Evolutionary conservation across 2,329 filamentous ascomycete species (phyloP).

Genomic region (Grosmannia penicillata): DNA sequence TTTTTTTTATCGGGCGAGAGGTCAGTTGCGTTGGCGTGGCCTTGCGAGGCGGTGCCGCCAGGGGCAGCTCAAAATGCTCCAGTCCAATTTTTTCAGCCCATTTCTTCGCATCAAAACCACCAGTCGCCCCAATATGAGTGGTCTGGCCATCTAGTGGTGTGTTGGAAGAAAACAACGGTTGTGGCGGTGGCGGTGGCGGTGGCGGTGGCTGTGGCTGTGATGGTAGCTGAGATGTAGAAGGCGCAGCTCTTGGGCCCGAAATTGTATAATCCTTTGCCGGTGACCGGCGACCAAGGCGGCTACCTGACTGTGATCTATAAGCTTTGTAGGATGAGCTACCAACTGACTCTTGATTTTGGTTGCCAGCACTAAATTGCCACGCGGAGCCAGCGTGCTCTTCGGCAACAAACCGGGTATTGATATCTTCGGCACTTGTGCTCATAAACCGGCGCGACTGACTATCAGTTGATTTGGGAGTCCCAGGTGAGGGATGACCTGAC

Average conservation of each 20-base stretch:
- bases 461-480: slow-evolving; percentile 19
- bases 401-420: slow-evolving; percentile 45
- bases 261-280: slow-evolving; percentile 6
- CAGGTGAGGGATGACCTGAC: slow-evolving; percentile 19
- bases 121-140: slow-evolving; percentile 10
- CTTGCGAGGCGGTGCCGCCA: slow-evolving; percentile 26
- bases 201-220: background rate
- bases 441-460: slow-evolving; percentile 22
- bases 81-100: slow-evolving; percentile 40
- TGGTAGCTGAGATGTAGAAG: background rate
- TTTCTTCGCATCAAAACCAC: slow-evolving; percentile 33
- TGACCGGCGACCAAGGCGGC: slow-evolving; percentile 25
- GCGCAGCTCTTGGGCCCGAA: background rate
- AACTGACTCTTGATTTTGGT: slow-evolving; percentile 15
- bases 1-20: slow-evolving; percentile 35
- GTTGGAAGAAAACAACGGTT: slow-evolving; percentile 6
- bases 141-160: background rate
- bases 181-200: slow-evolving; percentile 1
- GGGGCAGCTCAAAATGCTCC: slow-evolving; percentile 36
- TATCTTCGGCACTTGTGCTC: slow-evolving; percentile 40
- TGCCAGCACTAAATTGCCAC: slow-evolving; percentile 39
- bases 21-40: slow-evolving; percentile 23
- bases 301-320: slow-evolving; percentile 23
- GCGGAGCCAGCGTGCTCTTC: slow-evolving; percentile 26
- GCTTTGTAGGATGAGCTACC: slow-evolving; percentile 13